Base-by-base conservation (phyloP, 2,329 filamentous ascomycete species). In the Trichoderma koningii region DNA sequence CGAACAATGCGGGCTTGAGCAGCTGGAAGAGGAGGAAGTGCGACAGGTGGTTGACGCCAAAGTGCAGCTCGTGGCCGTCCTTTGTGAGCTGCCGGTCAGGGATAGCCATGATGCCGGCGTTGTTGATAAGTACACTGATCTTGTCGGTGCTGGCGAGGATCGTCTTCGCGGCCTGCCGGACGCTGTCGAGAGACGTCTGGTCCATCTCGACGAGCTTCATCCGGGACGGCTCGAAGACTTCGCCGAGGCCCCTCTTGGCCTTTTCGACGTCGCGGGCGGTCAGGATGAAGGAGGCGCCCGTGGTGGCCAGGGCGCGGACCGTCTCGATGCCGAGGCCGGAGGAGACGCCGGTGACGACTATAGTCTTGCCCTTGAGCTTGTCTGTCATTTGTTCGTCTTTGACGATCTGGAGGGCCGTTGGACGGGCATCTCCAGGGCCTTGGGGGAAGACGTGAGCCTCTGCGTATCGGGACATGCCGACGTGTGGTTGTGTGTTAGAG, bases 71-170 rank as follows among this genome's bases (percentile, higher is more conserved):
- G 15, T 69, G 68, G 0, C 73, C 73, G 23, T 72, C 69, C 12
- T 66, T 45, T 10, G 69, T 70, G 2, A 71, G 50, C 12, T 62
- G 28, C 15, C 66, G 42, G 9, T 66, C 51, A 1, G 75, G 72
- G 3, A 70, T 55, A 0, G 70, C 75, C 73, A 81, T 78, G 47
- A 80, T 73, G 0, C 80, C 80, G 0, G 79, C 80, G 61, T 81
- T 82, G 47, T 74, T 73, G 28, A 81, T 71, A 2, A 82, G 72
- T 38, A 81, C 75, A 67, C 79, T 80, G 3, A 82, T 69, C 14
- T 71, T 69, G 7, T 69, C 59, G 7, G 72, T 73, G 14, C 74
- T 67, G 0, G 71, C 59, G 0, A 73, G 45, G 59, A 81, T 76
- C 0, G 68, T 57, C 0, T 72, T 66, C 1, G 77, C 77, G 0